phyloP scores from a whole-genome alignment of 2,329 filamentous ascomycete species.

The Phialocephala sp. region DNA sequence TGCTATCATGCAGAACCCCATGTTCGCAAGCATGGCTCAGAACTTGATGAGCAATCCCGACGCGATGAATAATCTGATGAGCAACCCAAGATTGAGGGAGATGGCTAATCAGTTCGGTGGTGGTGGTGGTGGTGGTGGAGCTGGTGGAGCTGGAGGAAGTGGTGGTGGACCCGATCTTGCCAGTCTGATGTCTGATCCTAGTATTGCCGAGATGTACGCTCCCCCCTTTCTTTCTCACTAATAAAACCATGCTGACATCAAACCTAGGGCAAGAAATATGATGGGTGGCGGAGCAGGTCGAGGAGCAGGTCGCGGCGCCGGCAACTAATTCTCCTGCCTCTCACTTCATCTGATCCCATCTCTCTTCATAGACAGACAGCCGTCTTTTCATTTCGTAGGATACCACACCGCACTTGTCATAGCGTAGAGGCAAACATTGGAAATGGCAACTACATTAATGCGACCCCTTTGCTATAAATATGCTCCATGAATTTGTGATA shows the following conservation, averaged over 20 bases:
- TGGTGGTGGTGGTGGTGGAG: constrained; percentile 56
- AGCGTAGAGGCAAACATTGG: background rate
- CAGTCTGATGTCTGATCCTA: constrained; percentile 89
- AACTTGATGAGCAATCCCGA: constrained; percentile 97
- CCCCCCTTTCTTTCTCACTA: background rate
- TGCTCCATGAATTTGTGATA: background rate
- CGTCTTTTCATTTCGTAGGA: background rate
- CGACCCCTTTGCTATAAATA: background rate
- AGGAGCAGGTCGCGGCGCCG: constrained; percentile 32
- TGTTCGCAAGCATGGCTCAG: constrained; percentile 97
- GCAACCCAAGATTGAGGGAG: constrained; percentile 84
- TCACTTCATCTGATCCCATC: background rate
- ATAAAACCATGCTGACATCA: constrained; percentile 20
- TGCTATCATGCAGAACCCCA: constrained; percentile 94
- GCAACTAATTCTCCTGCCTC: background rate
- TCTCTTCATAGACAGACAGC: background rate
- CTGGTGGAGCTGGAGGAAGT: constrained; percentile 50
- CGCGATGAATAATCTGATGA: constrained; percentile 90
- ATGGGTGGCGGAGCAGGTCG: constrained; percentile 56
- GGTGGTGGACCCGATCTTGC: constrained; percentile 90
- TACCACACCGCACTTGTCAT: background rate
- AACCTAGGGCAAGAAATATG: constrained; percentile 64
- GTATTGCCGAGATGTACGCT: constrained; percentile 89
- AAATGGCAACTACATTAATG: background rate
- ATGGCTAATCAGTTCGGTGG: constrained; percentile 82